Evolutionary conservation across 768 basidiomycete genomes (phyloP).

Genomic region (Sutorius australiensis): DNA sequence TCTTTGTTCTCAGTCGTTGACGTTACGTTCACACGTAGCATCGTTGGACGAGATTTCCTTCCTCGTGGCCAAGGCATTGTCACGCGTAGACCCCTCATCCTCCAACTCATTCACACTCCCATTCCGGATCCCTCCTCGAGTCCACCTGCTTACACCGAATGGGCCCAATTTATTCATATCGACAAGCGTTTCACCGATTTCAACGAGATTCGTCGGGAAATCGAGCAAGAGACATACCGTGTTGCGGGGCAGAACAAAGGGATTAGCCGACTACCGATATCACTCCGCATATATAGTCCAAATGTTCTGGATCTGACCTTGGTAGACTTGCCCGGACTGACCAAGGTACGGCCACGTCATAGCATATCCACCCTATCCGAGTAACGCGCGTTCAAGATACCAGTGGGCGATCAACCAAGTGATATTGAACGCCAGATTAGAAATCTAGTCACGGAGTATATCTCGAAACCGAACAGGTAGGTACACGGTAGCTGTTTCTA

Average conservation of each 20-base stretch:
- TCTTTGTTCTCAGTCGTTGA: slow-evolving; percentile 2
- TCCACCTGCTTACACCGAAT: slow-evolving; percentile 62
- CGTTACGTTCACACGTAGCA: slow-evolving; percentile 42
- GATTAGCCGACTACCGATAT: slow-evolving; percentile 93
- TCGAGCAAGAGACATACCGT: slow-evolving; percentile 95
- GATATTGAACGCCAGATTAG: slow-evolving; percentile 98
- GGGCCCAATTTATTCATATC: slow-evolving; percentile 95
- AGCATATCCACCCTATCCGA: neutral
- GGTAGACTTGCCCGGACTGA: slow-evolving; percentile 94
- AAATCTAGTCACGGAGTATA: slow-evolving; percentile 90
- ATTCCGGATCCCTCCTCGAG: slow-evolving; percentile 46
- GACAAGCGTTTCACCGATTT: slow-evolving; percentile 98
- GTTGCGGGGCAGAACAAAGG: slow-evolving; percentile 99
- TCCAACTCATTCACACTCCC: slow-evolving; percentile 94
- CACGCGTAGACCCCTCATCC: slow-evolving; percentile 89
- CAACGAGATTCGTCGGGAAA: slow-evolving; percentile 89
- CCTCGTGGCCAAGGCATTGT: slow-evolving; percentile 92
- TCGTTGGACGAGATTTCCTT: slow-evolving; percentile 91
- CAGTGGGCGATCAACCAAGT: slow-evolving; percentile 94
- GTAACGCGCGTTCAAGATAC: slow-evolving; percentile 53
- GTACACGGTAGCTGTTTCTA: slow-evolving; percentile 13
- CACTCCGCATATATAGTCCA: slow-evolving; percentile 92
- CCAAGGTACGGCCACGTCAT: slow-evolving; percentile 64
- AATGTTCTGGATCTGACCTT: slow-evolving; percentile 93
- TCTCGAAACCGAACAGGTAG: slow-evolving; percentile 94